These are phyloP conservation scores for Saturnispora dispora DNA, from an alignment of 805 yeast genomes.

Conservation along the genomic window DNA sequence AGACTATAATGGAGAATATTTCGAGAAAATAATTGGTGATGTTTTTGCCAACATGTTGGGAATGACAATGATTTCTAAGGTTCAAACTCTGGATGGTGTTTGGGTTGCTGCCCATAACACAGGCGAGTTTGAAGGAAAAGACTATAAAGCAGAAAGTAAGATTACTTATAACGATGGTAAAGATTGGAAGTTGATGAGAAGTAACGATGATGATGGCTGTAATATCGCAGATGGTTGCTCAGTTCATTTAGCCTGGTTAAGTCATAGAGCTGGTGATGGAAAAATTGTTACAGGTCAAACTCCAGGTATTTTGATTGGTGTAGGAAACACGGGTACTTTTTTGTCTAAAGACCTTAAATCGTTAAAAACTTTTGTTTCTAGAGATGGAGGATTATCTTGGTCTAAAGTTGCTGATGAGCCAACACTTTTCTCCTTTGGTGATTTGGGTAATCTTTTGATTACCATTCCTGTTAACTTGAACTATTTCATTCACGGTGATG, in stretches of 20 bases:
- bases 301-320: constrained; percentile 49
- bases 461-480: constrained; percentile 38
- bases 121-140: constrained; percentile 15
- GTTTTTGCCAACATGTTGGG: constrained; percentile 32
- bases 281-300: constrained; percentile 41
- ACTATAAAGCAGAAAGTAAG: constrained; percentile 22
- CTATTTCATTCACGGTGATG: constrained; percentile 15
- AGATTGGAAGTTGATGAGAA: constrained; percentile 41
- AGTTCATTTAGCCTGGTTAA: constrained; percentile 30
- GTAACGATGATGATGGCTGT: constrained; percentile 38
- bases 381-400: constrained; percentile 80
- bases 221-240: constrained; percentile 40
- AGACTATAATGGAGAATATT: constrained; percentile 50
- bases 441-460: constrained; percentile 64
- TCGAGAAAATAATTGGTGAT: constrained; percentile 34
- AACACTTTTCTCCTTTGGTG: constrained; percentile 55
- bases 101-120: constrained; percentile 37
- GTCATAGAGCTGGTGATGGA: constrained; percentile 34
- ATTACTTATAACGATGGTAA: constrained; percentile 46
- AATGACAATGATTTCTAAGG: constrained; percentile 33
- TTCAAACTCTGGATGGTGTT: constrained; percentile 51
- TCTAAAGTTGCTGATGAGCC: constrained; percentile 42
- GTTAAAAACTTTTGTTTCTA: constrained; percentile 47
- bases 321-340: constrained; percentile 72
- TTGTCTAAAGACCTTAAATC: constrained; percentile 26